Conservation (phyloP, 345 rosid species). For the Populus nigra region DNA sequence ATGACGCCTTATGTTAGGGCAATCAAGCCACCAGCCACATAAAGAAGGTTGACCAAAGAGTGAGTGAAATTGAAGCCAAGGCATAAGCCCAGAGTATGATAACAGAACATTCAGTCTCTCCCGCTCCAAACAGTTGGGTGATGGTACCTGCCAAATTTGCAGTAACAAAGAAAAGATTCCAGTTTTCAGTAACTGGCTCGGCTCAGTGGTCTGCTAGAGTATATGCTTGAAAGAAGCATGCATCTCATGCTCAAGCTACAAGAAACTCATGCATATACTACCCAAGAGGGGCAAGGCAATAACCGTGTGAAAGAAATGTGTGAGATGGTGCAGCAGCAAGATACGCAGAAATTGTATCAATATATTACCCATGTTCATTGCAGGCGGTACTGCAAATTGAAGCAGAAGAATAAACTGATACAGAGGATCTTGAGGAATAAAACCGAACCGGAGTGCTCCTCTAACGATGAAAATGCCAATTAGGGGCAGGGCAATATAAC, state of each 20-base stretch:
- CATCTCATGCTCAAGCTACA: too few relatives aligned
- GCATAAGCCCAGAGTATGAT: constrained; percentile 65
- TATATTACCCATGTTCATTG: constrained; percentile 42
- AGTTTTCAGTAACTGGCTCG: too few relatives aligned
- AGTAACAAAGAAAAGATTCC: not conserved
- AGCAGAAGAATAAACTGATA: constrained; percentile 64
- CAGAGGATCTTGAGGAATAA: constrained; percentile 52
- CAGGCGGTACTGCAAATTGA: constrained; percentile 72
- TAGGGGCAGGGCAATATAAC: constrained; percentile 56
- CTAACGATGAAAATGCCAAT: constrained; percentile 46
- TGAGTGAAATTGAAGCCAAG: constrained; percentile 57
- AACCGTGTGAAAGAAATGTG: too few relatives aligned
- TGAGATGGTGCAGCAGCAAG: not conserved
- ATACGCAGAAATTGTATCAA: not conserved
- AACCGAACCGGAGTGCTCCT: constrained; percentile 45
- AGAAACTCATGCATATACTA: too few relatives aligned
- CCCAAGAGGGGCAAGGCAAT: too few relatives aligned
- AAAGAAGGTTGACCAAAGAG: constrained; percentile 65
- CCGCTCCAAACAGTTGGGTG: constrained; percentile 59
- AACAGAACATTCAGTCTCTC: constrained; percentile 66
- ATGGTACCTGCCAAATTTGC: constrained; percentile 47
- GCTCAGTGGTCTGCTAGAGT: too few relatives aligned
- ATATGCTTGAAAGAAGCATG: too few relatives aligned
- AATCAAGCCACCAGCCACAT: constrained; percentile 58
- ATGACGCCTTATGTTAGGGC: not conserved